phyloP scores from a whole-genome alignment of 352 stramenopile genomes.

The Globisporangium megalacanthum region DNA sequence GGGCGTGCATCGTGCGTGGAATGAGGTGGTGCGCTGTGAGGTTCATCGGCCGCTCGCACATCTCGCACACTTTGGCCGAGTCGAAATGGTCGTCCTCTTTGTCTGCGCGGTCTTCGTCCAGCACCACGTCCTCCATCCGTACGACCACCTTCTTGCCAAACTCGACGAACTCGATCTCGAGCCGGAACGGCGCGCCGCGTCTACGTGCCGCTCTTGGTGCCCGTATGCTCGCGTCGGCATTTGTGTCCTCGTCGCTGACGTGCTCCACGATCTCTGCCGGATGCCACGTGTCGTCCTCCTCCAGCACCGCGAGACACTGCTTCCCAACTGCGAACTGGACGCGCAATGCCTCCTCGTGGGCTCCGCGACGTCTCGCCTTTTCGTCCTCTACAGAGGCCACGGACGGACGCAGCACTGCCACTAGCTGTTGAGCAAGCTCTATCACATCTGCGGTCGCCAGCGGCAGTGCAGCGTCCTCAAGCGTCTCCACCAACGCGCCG shows the following conservation, averaged over 20 bases:
- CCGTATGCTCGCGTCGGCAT: conserved; percentile 5
- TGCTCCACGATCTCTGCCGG: conserved; percentile 48
- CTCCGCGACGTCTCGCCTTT: conserved; percentile 13
- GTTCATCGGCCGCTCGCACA: conserved; percentile 91
- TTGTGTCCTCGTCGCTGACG: conserved; percentile 10
- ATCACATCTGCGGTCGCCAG: conserved; percentile 20
- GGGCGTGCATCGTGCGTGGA: conserved; percentile 74
- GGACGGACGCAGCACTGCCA: conserved; percentile 12
- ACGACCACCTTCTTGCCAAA: conserved; percentile 71
- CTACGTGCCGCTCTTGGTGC: conserved; percentile 2
- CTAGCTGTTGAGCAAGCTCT: conserved; percentile 20
- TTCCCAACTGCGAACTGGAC: conserved; percentile 53
- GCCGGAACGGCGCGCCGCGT: conserved; percentile 1
- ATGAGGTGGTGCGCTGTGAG: conserved; percentile 93
- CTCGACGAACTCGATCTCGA: conserved; percentile 75
- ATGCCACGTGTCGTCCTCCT: conserved; percentile 74
- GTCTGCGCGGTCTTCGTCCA: conserved; percentile 72
- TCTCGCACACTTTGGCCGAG: conserved; percentile 51
- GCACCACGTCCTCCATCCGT: conserved; percentile 48
- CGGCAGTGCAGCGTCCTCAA: conserved; percentile 33
- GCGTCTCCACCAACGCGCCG: conserved; percentile 27
- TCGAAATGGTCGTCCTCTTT: conserved; percentile 35
- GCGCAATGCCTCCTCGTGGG: conserved; percentile 18
- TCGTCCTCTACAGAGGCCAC: conserved; percentile 17
- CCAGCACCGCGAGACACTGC: conserved; percentile 54